These are phyloP conservation scores for Pelagomonas calceolata DNA, from an alignment of 108 stramenopile species.

Conservation along the genomic window DNA sequence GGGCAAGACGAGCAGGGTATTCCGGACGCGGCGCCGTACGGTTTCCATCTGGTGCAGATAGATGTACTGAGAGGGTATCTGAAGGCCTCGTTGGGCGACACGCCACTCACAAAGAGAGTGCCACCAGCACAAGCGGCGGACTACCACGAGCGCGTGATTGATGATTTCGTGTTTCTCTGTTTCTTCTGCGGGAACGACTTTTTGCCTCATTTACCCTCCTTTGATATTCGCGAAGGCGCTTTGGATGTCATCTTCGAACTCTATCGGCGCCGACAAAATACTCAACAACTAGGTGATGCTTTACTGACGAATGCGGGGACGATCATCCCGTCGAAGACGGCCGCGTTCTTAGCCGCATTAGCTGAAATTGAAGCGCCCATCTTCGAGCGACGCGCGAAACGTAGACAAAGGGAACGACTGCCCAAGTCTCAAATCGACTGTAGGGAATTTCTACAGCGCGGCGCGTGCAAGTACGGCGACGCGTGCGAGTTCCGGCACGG, in stretches of 20 bases:
- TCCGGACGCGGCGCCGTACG: conserved; percentile 15
- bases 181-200: conserved; percentile 95
- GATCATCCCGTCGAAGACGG: conserved; percentile 26
- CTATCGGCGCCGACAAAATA: conserved; percentile 31
- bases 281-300: conserved; percentile 63
- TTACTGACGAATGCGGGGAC: conserved; percentile 85
- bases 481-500: no score
- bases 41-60: conserved; percentile 64
- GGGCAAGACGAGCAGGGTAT: no score
- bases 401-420: no score
- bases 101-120: conserved; percentile 38
- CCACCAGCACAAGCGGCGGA: conserved; percentile 37
- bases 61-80: conserved; percentile 89
- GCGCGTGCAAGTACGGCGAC: no score
- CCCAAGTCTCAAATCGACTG: no score
- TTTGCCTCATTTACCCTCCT: conserved; percentile 82
- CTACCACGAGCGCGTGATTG: conserved; percentile 78
- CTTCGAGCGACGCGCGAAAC: no score
- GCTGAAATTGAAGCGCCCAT: no score
- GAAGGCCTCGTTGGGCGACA: conserved; percentile 56
- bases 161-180: conserved; percentile 97
- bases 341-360: no score
- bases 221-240: conserved; percentile 87
- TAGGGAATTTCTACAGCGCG: no score
- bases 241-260: conserved; percentile 76